phyloP scores from a whole-genome alignment of 495 filamentous ascomycete species.

The Achaetomiella virescens region DNA sequence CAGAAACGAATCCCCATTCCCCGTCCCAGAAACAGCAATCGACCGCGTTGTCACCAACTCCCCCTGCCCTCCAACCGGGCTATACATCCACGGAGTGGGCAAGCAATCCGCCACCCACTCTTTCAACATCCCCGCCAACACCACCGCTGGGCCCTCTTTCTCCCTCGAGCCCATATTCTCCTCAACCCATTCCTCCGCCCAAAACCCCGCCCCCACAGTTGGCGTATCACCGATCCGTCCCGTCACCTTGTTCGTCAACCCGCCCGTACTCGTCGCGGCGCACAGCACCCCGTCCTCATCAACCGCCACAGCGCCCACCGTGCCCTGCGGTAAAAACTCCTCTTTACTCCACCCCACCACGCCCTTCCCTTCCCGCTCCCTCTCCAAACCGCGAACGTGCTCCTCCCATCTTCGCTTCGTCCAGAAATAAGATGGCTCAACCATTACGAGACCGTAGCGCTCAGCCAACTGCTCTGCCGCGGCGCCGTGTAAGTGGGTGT shows the following conservation, averaged over 20 bases:
- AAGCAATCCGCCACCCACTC: conserved; percentile 49
- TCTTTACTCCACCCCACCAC: conserved; percentile 40
- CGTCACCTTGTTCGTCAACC: conserved; percentile 81
- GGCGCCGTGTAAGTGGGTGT: conserved; percentile 60
- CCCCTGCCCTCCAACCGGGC: conserved; percentile 14
- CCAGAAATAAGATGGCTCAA: conserved; percentile 66
- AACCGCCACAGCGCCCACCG: conserved; percentile 74
- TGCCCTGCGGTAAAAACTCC: conserved; percentile 73
- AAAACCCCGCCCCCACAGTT: conserved; percentile 79
- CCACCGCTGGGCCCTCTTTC: conserved; percentile 28
- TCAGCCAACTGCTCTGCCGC: conserved; percentile 61
- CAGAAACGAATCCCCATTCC: conserved; percentile 87
- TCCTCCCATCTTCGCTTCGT: conserved; percentile 78
- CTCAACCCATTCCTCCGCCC: conserved; percentile 76
- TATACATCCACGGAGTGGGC: conserved; percentile 36
- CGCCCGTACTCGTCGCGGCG: conserved; percentile 80
- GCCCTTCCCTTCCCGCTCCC: conserved; percentile 35
- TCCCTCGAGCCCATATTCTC: conserved; percentile 5
- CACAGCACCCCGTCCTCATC: conserved; percentile 67
- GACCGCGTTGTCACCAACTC: conserved; percentile 40
- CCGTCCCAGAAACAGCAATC: conserved; percentile 75
- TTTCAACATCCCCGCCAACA: conserved; percentile 35
- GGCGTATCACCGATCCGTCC: conserved; percentile 86
- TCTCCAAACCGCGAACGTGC: conserved; percentile 60
- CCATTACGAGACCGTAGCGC: conserved; percentile 63